Evolutionary conservation across 768 basidiomycete genomes (phyloP).

Genomic region (Mrakia blollopis): DNA sequence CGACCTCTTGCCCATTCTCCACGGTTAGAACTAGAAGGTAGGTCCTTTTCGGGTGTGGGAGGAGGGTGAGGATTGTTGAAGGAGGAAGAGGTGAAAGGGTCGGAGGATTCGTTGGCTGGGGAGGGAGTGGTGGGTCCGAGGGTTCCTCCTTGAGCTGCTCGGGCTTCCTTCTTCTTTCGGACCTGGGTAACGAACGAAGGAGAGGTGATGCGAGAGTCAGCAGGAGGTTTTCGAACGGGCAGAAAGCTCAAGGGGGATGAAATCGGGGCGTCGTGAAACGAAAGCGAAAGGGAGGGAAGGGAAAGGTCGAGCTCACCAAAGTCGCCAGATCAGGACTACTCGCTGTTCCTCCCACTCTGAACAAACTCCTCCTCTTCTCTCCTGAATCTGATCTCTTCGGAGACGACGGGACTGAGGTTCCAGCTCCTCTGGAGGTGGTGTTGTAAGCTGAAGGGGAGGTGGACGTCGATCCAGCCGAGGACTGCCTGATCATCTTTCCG

Average conservation of each 20-base stretch:
- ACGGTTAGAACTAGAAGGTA: background rate
- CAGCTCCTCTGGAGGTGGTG: background rate
- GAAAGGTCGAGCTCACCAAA: slow-evolving; percentile 11
- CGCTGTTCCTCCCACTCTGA: background rate
- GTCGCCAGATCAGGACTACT: slow-evolving; percentile 24
- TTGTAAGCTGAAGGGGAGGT: background rate
- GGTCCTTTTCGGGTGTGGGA: background rate
- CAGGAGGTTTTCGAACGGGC: background rate
- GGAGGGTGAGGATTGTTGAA: background rate
- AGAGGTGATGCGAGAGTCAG: background rate
- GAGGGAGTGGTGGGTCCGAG: background rate
- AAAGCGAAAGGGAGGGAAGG: background rate
- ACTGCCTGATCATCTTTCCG: background rate
- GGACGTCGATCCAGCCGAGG: background rate
- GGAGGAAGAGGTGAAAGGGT: background rate
- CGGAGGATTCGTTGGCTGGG: background rate
- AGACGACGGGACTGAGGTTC: background rate
- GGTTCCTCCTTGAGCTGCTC: background rate
- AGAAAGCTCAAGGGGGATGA: background rate
- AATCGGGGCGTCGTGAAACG: too few species aligned
- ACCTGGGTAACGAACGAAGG: background rate
- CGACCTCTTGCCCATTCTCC: background rate
- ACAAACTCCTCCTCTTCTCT: background rate
- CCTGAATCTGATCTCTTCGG: background rate
- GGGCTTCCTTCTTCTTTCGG: slow-evolving; percentile 6